Percentiles rank a stretch among this genome's conserved stretches.
phyloP scores from a whole-genome alignment of 495 filamentous ascomycete genomes.

The Lophiostoma macrostomum region DNA sequence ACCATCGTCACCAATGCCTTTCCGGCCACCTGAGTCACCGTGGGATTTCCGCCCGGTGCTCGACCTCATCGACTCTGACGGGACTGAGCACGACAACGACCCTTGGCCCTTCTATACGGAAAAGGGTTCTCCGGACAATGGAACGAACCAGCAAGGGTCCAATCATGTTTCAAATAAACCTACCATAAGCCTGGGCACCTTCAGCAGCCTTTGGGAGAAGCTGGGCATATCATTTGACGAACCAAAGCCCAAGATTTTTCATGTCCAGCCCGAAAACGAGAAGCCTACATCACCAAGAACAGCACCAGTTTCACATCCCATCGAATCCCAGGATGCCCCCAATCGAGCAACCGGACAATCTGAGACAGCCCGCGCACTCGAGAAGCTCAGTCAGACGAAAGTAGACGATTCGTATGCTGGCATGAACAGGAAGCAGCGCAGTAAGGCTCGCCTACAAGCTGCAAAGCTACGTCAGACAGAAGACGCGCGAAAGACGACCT shows the following conservation, averaged over 20 bases:
- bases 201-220: slow-evolving; percentile 44
- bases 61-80: slow-evolving; percentile 12
- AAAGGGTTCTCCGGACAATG: not conserved
- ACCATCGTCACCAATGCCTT: slow-evolving; percentile 17
- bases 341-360: no score
- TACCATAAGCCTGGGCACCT: slow-evolving; percentile 41
- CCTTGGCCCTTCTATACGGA: not conserved
- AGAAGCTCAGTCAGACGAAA: not conserved
- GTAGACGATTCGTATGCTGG: slow-evolving; percentile 1
- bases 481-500: not conserved
- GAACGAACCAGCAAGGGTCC: no score
- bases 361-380: no score
- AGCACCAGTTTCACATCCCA: slow-evolving; percentile 26
- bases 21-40: slow-evolving; percentile 7
- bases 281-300: slow-evolving; percentile 3
- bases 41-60: slow-evolving; percentile 39
- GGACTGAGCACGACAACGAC: not conserved
- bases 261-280: slow-evolving; percentile 2
- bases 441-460: not conserved
- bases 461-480: not conserved
- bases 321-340: not conserved
- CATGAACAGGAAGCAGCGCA: slow-evolving; percentile 3
- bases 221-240: slow-evolving; percentile 37
- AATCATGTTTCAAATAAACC: no score
- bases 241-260: slow-evolving; percentile 26